Evolutionary conservation across 1,139 yeast species (phyloP).

Genomic region (Kodamaea arcana): DNA sequence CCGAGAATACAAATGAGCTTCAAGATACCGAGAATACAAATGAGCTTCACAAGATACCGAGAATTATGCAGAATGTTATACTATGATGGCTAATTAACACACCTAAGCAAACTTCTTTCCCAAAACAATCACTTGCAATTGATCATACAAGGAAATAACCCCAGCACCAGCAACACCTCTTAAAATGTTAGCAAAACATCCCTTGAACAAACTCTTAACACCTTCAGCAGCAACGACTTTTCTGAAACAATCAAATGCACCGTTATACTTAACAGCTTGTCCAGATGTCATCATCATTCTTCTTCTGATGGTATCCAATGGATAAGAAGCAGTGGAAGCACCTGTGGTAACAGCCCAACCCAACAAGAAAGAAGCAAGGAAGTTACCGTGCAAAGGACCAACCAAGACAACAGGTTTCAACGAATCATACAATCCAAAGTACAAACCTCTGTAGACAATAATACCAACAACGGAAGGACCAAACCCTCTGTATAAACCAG

Average conservation of each 20-base stretch:
- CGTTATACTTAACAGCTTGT: slow-evolving; percentile 51
- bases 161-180: slow-evolving; percentile 59
- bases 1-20: too few species aligned
- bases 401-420: slow-evolving; percentile 51
- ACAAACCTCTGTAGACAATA: slow-evolving; percentile 53
- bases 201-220: slow-evolving; percentile 48
- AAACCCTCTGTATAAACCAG: slow-evolving; percentile 57
- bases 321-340: slow-evolving; percentile 54
- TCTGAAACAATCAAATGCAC: slow-evolving; percentile 48
- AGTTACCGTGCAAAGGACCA: slow-evolving; percentile 54
- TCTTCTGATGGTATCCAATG: slow-evolving; percentile 54
- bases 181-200: slow-evolving; percentile 55
- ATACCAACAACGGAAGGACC: slow-evolving; percentile 53
- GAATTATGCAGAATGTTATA: too few species aligned
- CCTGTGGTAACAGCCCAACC: slow-evolving; percentile 56
- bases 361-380: slow-evolving; percentile 52
- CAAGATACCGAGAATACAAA: too few species aligned
- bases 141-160: slow-evolving; percentile 52
- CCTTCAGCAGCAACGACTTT: slow-evolving; percentile 53
- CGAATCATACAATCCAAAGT: slow-evolving; percentile 53
- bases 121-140: slow-evolving; percentile 47
- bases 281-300: slow-evolving; percentile 58
- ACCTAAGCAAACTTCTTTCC: slow-evolving; percentile 47
- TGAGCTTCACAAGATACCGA: too few species aligned
- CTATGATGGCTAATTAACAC: too few species aligned